Conservation (phyloP, 306 rosid genomes). For the Prunus armeniaca region DNA sequence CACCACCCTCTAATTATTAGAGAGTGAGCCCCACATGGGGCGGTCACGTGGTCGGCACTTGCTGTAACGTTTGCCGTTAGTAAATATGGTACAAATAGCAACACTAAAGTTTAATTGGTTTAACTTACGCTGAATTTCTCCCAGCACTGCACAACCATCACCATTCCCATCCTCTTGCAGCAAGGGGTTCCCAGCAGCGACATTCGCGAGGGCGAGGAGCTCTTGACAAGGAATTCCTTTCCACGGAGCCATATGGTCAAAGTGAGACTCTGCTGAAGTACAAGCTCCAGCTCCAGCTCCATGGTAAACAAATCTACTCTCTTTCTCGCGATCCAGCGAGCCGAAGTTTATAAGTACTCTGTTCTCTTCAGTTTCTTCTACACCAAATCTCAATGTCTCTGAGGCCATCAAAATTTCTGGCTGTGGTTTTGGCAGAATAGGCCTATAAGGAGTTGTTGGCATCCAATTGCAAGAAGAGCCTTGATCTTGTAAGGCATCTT, state of each 20-base stretch:
- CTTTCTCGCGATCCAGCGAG: neutral
- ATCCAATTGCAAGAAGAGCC: neutral
- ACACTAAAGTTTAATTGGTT: neutral
- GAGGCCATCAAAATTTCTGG: conserved; percentile 5
- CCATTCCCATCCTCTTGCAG: conserved; percentile 2
- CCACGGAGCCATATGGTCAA: neutral
- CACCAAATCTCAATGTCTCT: neutral
- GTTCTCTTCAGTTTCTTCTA: neutral
- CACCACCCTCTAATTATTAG: neutral
- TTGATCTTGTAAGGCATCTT: conserved; percentile 6
- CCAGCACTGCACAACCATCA: neutral
- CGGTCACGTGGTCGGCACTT: neutral
- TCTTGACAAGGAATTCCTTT: conserved; percentile 2
- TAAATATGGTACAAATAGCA: conserved; percentile 1
- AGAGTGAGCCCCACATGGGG: neutral
- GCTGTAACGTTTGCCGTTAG: neutral
- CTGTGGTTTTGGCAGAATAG: neutral
- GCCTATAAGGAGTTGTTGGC: conserved; percentile 19
- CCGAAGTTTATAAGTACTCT: neutral
- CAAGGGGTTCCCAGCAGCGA: neutral
- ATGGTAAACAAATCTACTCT: neutral
- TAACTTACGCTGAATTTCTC: conserved; percentile 13
- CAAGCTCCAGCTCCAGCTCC: conserved; percentile 1
- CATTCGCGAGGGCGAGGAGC: conserved; percentile 15
- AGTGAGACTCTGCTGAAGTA: neutral